Conservation (phyloP, 148 eudicot species). For the Diospyros kaki region DNA sequence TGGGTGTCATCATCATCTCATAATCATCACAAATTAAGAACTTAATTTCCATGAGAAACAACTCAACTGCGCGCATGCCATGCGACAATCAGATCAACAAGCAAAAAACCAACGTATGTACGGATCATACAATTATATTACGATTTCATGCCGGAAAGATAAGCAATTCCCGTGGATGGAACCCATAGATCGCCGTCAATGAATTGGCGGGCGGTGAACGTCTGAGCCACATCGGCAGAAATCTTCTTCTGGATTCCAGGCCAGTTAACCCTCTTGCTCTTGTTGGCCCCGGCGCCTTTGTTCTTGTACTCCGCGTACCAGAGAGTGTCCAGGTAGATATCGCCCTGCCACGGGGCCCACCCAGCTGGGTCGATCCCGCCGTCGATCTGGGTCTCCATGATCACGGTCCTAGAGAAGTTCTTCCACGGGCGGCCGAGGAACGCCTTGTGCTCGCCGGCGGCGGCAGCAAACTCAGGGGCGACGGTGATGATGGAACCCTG, state of each 20-base stretch:
- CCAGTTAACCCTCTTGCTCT: slow-evolving; percentile 44
- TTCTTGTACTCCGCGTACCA: slow-evolving; percentile 47
- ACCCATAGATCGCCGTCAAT: slow-evolving; percentile 48
- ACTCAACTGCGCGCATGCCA: background rate
- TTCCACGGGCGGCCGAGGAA: slow-evolving; percentile 58
- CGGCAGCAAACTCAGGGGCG: slow-evolving; percentile 15
- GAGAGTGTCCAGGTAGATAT: slow-evolving; percentile 25
- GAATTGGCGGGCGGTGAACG: slow-evolving; percentile 27
- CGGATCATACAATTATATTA: background rate
- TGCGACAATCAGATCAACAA: background rate
- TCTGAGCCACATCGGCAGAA: slow-evolving; percentile 9
- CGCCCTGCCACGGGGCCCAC: slow-evolving; percentile 44
- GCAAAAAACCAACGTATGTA: background rate
- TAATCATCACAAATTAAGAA: too few species aligned
- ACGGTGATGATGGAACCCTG: slow-evolving; percentile 44
- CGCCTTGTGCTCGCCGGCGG: slow-evolving; percentile 13
- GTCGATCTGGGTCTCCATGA: slow-evolving; percentile 41
- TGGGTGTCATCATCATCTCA: too few species aligned
- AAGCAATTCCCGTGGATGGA: slow-evolving; percentile 35
- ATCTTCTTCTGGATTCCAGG: slow-evolving; percentile 38
- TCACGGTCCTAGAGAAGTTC: slow-evolving; percentile 32
- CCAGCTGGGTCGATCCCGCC: slow-evolving; percentile 41
- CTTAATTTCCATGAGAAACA: too few species aligned
- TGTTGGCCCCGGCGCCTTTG: slow-evolving; percentile 41
- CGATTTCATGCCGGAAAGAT: slow-evolving; percentile 27